Percentiles rank a stretch among this genome's conserved stretches.
Conservation (phyloP, 139 green algal species). For the Chara braunii region DNA sequence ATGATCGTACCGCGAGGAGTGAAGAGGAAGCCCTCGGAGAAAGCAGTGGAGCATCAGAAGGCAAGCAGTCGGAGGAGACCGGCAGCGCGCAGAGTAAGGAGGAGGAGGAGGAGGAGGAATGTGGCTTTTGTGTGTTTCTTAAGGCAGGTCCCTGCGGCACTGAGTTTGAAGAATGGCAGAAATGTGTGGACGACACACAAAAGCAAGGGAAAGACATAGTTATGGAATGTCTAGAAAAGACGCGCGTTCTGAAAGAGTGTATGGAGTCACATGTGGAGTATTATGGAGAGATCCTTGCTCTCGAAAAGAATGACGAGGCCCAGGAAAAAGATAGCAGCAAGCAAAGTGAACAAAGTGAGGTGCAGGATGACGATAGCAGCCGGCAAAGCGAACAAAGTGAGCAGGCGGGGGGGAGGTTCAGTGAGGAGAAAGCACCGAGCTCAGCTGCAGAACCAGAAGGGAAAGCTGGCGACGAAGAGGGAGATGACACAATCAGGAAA, state of each 20-base stretch:
- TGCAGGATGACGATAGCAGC: no score
- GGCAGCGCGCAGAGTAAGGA: slow-evolving; percentile 29
- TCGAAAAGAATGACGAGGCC: no score
- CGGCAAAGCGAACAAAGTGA: no score
- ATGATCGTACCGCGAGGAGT: no score
- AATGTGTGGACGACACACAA: slow-evolving; percentile 58
- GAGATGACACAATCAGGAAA: no score
- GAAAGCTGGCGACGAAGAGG: no score
- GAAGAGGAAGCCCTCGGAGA: not conserved
- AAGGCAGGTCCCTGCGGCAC: slow-evolving; percentile 55
- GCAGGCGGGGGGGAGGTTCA: no score
- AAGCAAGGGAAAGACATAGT: slow-evolving; percentile 52
- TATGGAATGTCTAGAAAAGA: slow-evolving; percentile 54
- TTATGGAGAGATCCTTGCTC: slow-evolving; percentile 51
- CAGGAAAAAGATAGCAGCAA: no score
- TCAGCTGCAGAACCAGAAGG: no score
- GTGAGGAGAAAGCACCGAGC: no score
- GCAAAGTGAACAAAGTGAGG: no score
- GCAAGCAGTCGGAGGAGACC: not conserved
- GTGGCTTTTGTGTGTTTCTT: slow-evolving; percentile 81
- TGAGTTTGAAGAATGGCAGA: slow-evolving; percentile 29
- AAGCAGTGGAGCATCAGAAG: not conserved
- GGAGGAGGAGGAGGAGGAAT: slow-evolving; percentile 67
- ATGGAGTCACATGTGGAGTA: slow-evolving; percentile 61
- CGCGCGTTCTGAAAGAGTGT: slow-evolving; percentile 53